A percentile compares a stretch with the other conserved stretches of the same genome.
These are phyloP conservation scores for Parastagonospora nodorum DNA, from an alignment of 2,329 filamentous ascomycete species.

Conservation along the genomic window DNA sequence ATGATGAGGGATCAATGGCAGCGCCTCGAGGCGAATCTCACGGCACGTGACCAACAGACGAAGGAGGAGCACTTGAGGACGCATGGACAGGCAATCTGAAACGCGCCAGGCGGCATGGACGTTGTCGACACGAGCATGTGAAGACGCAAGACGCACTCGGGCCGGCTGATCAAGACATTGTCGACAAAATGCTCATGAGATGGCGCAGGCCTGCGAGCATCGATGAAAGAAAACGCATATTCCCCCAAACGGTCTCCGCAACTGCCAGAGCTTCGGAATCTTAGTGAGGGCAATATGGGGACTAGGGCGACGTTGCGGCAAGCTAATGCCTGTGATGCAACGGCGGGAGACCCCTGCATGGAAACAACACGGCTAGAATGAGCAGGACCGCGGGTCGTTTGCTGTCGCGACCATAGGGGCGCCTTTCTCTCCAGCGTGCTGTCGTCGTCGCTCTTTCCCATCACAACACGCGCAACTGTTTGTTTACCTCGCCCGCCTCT, in stretches of 20 bases:
- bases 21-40: too few species aligned
- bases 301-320: not conserved
- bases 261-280: constrained; percentile 4
- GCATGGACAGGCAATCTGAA: not conserved
- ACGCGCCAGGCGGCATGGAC: not conserved
- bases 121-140: not conserved
- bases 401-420: constrained; percentile 1
- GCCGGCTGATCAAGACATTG: not conserved
- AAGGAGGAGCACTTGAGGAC: not conserved
- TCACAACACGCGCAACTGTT: too few species aligned
- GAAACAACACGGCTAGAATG: constrained; percentile 2
- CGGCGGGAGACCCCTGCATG: constrained; percentile 16
- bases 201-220: not conserved
- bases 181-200: not conserved
- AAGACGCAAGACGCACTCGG: not conserved
- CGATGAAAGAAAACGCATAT: not conserved
- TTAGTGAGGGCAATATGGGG: not conserved
- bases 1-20: too few species aligned
- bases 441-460: constrained; percentile 6
- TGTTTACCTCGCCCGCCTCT: not conserved
- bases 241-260: constrained; percentile 14
- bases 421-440: not conserved
- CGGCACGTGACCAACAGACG: not conserved
- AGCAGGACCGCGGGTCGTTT: constrained; percentile 5
- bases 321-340: not conserved